These are phyloP conservation scores for Tagetes patula DNA, from an alignment of 129 eudicot genomes.

Conservation along the genomic window DNA sequence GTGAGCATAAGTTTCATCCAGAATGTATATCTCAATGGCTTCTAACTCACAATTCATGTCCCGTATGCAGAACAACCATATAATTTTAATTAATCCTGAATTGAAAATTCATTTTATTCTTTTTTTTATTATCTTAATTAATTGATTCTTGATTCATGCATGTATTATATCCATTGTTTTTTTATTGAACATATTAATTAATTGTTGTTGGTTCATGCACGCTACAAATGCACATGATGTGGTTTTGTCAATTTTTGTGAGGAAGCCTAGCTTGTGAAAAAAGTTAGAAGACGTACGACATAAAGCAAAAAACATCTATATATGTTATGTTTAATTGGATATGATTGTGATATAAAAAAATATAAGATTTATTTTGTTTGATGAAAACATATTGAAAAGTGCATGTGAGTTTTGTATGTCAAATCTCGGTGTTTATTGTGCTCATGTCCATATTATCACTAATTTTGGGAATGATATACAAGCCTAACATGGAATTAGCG, in stretches of 20 bases:
- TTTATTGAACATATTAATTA: not conserved
- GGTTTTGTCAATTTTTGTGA: not conserved
- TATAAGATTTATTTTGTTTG: not conserved
- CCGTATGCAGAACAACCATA: constrained; percentile 34
- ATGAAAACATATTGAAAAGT: not conserved
- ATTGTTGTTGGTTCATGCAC: constrained; percentile 12
- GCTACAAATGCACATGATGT: not conserved
- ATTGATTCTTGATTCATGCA: not conserved
- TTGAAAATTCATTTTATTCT: no score
- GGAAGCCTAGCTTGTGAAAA: not conserved
- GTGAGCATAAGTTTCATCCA: constrained; percentile 39
- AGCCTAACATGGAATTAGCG: no score
- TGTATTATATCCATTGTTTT: not conserved
- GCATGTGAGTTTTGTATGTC: not conserved
- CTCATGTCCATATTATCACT: not conserved
- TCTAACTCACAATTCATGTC: constrained; percentile 33
- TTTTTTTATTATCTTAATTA: constrained; percentile 3
- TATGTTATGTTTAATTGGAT: not conserved
- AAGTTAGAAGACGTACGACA: not conserved
- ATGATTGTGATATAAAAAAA: not conserved
- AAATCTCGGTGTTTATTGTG: not conserved
- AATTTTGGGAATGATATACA: not conserved
- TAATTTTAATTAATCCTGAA: not conserved
- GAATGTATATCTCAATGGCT: constrained; percentile 41
- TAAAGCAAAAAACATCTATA: not conserved